phyloP scores from a whole-genome alignment of 106 monocot species.

The Dioscorea zingiberensis region DNA sequence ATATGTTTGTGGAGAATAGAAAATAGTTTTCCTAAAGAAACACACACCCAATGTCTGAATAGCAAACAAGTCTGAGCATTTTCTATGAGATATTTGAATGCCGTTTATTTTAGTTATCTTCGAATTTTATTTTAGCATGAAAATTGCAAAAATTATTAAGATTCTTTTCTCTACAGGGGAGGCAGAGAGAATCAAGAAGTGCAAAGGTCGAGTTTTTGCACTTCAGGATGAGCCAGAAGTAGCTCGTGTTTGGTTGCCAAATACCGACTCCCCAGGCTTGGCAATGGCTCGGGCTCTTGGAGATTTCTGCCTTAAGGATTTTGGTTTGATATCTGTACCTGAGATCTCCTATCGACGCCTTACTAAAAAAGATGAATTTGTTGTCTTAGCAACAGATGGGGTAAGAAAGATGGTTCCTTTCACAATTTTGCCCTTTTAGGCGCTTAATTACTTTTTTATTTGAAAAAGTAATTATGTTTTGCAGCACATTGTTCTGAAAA shows the following conservation, averaged over 20 bases:
- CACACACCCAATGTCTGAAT: too few relatives aligned
- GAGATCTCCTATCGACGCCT: slow-evolving; percentile 41
- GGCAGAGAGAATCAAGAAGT: slow-evolving; percentile 55
- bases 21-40: too few relatives aligned
- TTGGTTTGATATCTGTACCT: slow-evolving; percentile 65
- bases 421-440: too few relatives aligned
- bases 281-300: slow-evolving; percentile 75
- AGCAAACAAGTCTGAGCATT: too few relatives aligned
- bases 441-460: too few relatives aligned
- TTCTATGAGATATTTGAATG: too few relatives aligned
- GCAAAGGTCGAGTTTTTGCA: slow-evolving; percentile 68
- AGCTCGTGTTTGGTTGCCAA: slow-evolving; percentile 61
- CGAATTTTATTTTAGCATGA: too few relatives aligned
- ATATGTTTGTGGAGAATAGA: too few relatives aligned
- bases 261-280: slow-evolving; percentile 48
- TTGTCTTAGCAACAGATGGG: slow-evolving; percentile 70
- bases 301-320: slow-evolving; percentile 72
- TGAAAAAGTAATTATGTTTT: too few relatives aligned
- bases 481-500: too few relatives aligned
- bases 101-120: too few relatives aligned
- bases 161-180: slow-evolving; percentile 31
- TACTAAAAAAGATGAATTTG: slow-evolving; percentile 48
- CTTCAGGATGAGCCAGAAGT: slow-evolving; percentile 66
- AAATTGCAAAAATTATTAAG: not conserved
- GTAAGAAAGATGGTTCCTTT: slow-evolving; percentile 14